phyloP scores from a whole-genome alignment of 768 basidiomycete genomes.

The Russula emetica region DNA sequence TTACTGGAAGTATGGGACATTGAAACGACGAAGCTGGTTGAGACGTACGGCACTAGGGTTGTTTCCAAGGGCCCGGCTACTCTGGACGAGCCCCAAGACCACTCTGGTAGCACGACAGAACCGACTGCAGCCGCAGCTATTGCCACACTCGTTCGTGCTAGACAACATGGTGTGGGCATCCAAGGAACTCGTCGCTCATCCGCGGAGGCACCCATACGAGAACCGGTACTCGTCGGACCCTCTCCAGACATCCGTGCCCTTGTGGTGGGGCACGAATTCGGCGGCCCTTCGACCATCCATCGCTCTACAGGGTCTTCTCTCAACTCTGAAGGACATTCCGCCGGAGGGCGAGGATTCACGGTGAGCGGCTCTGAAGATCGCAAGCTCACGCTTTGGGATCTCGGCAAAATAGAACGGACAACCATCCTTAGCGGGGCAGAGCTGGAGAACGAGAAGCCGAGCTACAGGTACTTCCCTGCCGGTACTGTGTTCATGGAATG shows the following conservation, averaged over 20 bases:
- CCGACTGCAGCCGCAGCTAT: constrained; percentile 68
- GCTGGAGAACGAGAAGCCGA: constrained; percentile 67
- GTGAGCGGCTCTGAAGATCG: constrained; percentile 89
- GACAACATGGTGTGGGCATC: constrained; percentile 41
- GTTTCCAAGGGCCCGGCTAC: constrained; percentile 44
- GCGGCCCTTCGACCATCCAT: constrained; percentile 51
- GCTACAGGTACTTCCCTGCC: constrained; percentile 58
- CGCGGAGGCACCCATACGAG: constrained; percentile 32
- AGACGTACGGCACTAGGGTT: constrained; percentile 65
- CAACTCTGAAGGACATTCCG: constrained; percentile 19
- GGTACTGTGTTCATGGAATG: not conserved
- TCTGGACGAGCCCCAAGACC: constrained; percentile 50
- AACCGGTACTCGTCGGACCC: constrained; percentile 40
- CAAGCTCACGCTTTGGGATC: constrained; percentile 84
- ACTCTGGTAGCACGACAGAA: constrained; percentile 53
- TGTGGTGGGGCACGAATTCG: constrained; percentile 72
- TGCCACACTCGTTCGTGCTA: constrained; percentile 70
- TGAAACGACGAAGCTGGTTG: constrained; percentile 72
- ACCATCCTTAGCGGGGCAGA: constrained; percentile 76
- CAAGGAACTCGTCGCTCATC: constrained; percentile 27
- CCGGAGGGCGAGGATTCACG: constrained; percentile 57
- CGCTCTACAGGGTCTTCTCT: constrained; percentile 30
- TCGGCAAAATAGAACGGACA: constrained; percentile 67
- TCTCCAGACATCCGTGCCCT: constrained; percentile 67
- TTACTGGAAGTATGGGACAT: constrained; percentile 92